These are phyloP conservation scores for Sphagnum contortum DNA, from an alignment of 225 moss, liverwort and hornwort species.

Conservation along the genomic window DNA sequence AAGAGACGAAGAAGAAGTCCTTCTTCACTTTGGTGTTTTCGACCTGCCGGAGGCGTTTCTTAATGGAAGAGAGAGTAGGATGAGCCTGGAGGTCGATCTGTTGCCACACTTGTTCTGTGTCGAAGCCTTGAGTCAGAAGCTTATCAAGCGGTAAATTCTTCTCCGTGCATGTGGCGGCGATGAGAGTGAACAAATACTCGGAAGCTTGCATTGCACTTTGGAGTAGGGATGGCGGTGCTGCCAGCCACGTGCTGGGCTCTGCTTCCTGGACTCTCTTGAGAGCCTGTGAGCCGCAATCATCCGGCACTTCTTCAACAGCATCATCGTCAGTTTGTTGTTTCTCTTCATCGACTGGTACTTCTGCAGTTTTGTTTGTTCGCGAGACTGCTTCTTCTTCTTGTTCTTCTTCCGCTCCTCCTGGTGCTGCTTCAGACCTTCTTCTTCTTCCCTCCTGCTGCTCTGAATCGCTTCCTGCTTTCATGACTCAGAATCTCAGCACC, in stretches of 20 bases:
- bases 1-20: too few species aligned
- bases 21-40: conserved; percentile 24
- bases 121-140: conserved; percentile 70
- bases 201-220: conserved; percentile 55
- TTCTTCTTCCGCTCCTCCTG: too few species aligned
- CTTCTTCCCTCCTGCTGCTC: too few species aligned
- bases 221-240: conserved; percentile 41
- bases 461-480: too few species aligned
- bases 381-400: too few species aligned
- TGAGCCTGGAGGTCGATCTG: conserved; percentile 88
- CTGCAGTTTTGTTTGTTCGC: too few species aligned
- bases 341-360: too few species aligned
- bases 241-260: conserved; percentile 63
- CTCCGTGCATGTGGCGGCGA: conserved; percentile 33
- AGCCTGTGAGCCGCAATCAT: conserved; percentile 4
- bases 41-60: conserved; percentile 39
- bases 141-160: conserved; percentile 44
- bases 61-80: conserved; percentile 47
- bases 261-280: conserved; percentile 47
- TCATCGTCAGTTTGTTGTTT: too few species aligned
- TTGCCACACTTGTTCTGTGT: conserved; percentile 95
- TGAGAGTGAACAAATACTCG: conserved; percentile 59
- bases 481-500: too few species aligned
- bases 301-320: too few species aligned
- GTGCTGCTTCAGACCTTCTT: too few species aligned